Conservation (phyloP, 345 rosid species). For the Eucalyptus cloeziana region DNA sequence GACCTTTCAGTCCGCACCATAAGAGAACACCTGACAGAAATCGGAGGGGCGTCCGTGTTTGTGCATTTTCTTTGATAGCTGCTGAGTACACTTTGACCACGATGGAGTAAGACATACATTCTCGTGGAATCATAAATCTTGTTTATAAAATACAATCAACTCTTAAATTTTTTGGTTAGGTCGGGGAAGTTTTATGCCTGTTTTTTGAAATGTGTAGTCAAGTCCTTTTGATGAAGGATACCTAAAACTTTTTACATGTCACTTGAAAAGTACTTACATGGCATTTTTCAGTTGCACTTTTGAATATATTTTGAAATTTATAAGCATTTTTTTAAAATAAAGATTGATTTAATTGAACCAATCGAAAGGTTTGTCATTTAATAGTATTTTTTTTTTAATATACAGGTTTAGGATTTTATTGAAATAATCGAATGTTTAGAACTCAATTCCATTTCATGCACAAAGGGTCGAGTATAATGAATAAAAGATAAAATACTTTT, state of each 20-base stretch:
- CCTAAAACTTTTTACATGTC: neutral
- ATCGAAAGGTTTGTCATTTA: neutral
- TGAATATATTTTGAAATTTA: neutral
- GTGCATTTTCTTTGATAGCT: neutral
- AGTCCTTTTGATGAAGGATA: neutral
- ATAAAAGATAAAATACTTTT: neutral
- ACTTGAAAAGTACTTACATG: neutral
- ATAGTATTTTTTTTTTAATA: too few species aligned
- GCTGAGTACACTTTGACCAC: neutral
- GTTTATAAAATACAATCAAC: accelerated
- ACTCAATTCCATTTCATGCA: neutral
- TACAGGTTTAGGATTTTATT: too few species aligned
- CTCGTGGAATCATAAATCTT: neutral
- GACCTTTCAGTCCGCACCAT: neutral
- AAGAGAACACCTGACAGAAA: neutral
- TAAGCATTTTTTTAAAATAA: neutral
- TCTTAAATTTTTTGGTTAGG: neutral
- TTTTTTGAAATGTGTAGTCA: neutral
- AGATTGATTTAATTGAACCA: neutral
- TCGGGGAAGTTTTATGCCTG: neutral
- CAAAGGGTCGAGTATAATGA: neutral
- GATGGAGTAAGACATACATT: too few species aligned
- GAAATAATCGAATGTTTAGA: too few species aligned
- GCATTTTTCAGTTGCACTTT: neutral
- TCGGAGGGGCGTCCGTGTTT: neutral